Base-by-base conservation (phyloP, 352 stramenopile genomes). In the Stephanocyclus meneghinianus region DNA sequence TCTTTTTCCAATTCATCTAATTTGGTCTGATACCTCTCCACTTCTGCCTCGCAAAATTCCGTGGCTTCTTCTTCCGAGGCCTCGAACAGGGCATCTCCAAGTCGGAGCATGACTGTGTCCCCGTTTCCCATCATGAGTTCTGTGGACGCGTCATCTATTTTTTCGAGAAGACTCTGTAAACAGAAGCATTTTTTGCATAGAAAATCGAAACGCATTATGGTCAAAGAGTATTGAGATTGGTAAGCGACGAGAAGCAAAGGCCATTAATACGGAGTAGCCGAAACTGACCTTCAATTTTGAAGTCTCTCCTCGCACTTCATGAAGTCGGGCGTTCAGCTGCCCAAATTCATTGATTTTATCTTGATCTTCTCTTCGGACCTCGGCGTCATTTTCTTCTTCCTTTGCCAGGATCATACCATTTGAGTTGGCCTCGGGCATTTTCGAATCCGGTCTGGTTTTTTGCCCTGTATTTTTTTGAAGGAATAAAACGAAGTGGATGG, bases 301-400 rank as follows among this genome's bases (percentile, higher is more conserved):
- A 78, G 94, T 94, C 81, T 98, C 94, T 30, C 94, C 92, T 79
- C 93, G 90, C 51, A 98, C 91, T 85, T 98, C 95, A 80, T 97
- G 86, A 71, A 98, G 87, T 51, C 93, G 84, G 37, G 95, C 95
- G 90, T 99, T 99, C 82, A 98, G 94, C 71, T 94, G 90, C 70
- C 96, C 97, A 87, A 99, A 99, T 84, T 98, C 95, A 87, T 99
- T 99, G 81, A 99, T 99, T 57, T 93, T 92, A 78, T 97, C 83
- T 90, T 99, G 97, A 90, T 99, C 97, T 87, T 98, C 95, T 72
- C 93, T 92, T 61, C 95, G 94, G 62, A 99, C 96, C 94, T 98
- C 90, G 10, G 78, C 78, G 42, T 92, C 89, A 45, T 78, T 89
- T 65, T 94, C 89, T 71, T 94, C 84, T 71, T 92, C 79, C 62